Evolutionary conservation across 2,329 filamentous ascomycete genomes (phyloP).

Genomic region (Pseudogymnoascus sp.): DNA sequence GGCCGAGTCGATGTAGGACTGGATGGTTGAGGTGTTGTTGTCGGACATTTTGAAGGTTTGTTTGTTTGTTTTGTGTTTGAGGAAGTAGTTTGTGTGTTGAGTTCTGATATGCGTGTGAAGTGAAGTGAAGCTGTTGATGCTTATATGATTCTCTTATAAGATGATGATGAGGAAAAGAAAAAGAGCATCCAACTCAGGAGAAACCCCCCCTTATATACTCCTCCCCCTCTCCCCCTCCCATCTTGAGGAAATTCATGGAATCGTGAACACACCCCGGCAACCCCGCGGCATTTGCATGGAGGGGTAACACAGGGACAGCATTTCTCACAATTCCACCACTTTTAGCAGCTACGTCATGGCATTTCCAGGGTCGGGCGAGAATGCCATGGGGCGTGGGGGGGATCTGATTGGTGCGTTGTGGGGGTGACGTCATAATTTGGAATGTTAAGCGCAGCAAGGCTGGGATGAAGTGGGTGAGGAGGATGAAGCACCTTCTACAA

Average conservation of each 20-base stretch:
- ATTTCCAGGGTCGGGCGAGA: background rate
- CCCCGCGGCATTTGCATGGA: conserved; percentile 1
- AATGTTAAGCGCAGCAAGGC: background rate
- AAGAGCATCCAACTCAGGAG: background rate
- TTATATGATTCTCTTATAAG: background rate
- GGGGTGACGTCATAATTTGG: background rate
- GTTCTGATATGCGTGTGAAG: background rate
- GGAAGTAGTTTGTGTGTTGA: conserved; percentile 4
- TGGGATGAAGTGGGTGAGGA: background rate
- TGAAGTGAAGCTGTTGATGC: conserved; percentile 11
- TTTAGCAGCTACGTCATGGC: background rate
- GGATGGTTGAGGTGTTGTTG: conserved; percentile 59
- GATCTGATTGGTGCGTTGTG: background rate
- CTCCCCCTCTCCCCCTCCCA: background rate
- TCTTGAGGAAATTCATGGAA: background rate
- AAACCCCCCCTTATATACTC: background rate
- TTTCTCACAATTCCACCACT: background rate
- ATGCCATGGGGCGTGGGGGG: background rate
- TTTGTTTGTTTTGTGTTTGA: conserved; percentile 6
- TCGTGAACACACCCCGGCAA: background rate
- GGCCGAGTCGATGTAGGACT: conserved; percentile 68
- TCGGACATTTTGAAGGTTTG: conserved; percentile 36
- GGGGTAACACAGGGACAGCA: background rate
- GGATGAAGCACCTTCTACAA: background rate
- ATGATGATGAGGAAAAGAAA: background rate